These are phyloP conservation scores for Pseudoperonospora humuli DNA, from an alignment of 352 stramenopile species.

Conservation along the genomic window DNA sequence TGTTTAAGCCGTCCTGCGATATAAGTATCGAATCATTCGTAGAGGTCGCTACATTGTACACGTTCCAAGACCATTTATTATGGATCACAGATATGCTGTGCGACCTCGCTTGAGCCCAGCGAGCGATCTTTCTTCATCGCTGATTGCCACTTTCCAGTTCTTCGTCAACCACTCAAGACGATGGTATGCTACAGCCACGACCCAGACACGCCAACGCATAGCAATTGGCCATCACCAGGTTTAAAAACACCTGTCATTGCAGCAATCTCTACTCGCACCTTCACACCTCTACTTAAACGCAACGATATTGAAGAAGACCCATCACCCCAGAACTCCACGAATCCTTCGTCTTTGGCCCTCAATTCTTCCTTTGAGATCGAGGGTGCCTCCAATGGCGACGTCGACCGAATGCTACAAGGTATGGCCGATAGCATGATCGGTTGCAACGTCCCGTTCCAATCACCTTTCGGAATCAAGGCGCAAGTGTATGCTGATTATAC, in stretches of 20 bases:
- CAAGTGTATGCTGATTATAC: conserved; percentile 94
- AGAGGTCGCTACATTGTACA: too few species aligned
- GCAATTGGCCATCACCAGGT: conserved; percentile 4
- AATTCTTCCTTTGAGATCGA: conserved; percentile 17
- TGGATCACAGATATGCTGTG: too few species aligned
- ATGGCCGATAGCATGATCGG: conserved; percentile 46
- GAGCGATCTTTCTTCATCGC: too few species aligned
- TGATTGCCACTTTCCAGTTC: too few species aligned
- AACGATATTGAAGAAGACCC: conserved; percentile 10
- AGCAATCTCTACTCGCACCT: conserved; percentile 3
- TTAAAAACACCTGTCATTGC: conserved; percentile 14
- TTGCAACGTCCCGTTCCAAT: conserved; percentile 30
- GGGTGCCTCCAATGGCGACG: not conserved
- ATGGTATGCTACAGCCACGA: conserved; percentile 23
- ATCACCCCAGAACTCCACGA: conserved; percentile 6
- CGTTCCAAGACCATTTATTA: too few species aligned
- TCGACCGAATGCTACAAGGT: conserved; percentile 21
- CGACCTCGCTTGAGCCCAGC: too few species aligned
- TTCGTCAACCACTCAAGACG: not conserved
- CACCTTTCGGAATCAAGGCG: conserved; percentile 51
- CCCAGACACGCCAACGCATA: conserved; percentile 2
- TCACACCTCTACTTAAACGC: conserved; percentile 4
- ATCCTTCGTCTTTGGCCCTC: conserved; percentile 14
- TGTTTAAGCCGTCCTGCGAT: too few species aligned
- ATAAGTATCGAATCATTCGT: too few species aligned